Evolutionary conservation across 192 early-diverging fungal genomes (phyloP).

Genomic region (Coemansia sp.): DNA sequence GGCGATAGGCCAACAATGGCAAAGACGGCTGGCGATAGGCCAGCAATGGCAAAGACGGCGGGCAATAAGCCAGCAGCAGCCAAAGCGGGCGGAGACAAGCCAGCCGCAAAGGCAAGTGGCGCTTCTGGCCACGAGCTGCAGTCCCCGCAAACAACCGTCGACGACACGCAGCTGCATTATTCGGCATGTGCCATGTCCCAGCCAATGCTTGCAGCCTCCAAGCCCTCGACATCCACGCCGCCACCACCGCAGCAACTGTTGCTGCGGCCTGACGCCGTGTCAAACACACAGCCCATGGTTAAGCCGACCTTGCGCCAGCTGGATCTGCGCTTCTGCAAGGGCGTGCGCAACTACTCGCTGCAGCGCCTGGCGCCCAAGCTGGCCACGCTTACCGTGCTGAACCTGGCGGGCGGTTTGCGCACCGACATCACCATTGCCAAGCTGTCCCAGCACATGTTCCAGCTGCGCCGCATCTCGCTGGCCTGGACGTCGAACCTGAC

Average conservation of each 20-base stretch:
- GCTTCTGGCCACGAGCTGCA: not conserved
- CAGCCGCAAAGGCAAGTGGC: not conserved
- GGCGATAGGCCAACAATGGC: not conserved
- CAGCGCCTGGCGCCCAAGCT: constrained; percentile 54
- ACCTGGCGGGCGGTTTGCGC: constrained; percentile 56
- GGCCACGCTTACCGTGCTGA: constrained; percentile 40
- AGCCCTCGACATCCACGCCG: not conserved
- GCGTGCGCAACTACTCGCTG: constrained; percentile 58
- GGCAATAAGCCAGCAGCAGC: no score
- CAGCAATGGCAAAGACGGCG: no score
- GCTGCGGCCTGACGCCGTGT: not conserved
- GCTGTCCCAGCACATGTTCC: constrained; percentile 47
- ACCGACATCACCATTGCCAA: constrained; percentile 60
- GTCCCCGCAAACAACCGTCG: constrained; percentile 1
- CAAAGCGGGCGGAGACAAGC: no score
- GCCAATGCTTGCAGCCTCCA: not conserved
- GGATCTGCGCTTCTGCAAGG: constrained; percentile 59
- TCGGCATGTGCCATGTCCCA: not conserved
- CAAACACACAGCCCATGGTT: not conserved
- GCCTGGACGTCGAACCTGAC: constrained; percentile 59
- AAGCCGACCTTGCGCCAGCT: constrained; percentile 46
- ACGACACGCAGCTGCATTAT: constrained; percentile 7
- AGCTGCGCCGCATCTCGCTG: constrained; percentile 50
- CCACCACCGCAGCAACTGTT: not conserved
- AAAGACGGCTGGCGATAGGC: no score